Percentiles rank a stretch among this genome's conserved stretches.
Evolutionary conservation across 345 rosid genomes (phyloP).

Genomic region (Luvunga scandens): DNA sequence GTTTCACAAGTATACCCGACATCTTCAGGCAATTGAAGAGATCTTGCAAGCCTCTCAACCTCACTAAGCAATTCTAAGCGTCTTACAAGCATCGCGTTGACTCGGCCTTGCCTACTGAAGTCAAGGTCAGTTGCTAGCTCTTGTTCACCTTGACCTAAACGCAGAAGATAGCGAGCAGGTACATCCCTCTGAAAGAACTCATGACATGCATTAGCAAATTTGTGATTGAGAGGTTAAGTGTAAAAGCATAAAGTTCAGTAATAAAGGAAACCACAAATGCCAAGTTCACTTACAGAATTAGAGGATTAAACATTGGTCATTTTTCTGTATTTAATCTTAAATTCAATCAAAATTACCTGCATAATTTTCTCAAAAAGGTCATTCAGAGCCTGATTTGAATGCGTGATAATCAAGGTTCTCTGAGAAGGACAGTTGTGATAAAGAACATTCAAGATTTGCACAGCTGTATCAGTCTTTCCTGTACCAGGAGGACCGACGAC

Average conservation of each 20-base stretch:
- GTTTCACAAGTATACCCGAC: conserved; percentile 99
- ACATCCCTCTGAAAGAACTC: conserved; percentile 81
- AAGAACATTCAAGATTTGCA: conserved; percentile 89
- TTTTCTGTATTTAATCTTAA: background rate
- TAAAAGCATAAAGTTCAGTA: background rate
- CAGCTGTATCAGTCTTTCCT: conserved; percentile 99
- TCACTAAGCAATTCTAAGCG: conserved; percentile 85
- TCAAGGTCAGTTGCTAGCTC: conserved; percentile 97
- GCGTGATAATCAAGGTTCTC: conserved; percentile 95
- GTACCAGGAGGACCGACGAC: conserved; percentile 99
- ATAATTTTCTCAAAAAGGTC: conserved; percentile 98
- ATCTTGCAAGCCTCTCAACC: conserved; percentile 96
- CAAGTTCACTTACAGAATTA: background rate
- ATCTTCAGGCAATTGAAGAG: conserved; percentile 95
- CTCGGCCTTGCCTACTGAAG: conserved; percentile 98
- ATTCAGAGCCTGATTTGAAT: conserved; percentile 97
- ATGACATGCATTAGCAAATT: conserved; percentile 10
- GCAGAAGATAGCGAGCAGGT: conserved; percentile 99
- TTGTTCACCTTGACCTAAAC: conserved; percentile 99
- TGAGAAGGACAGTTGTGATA: conserved; percentile 98
- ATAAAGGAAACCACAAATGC: background rate
- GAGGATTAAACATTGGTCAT: background rate
- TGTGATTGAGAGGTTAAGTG: conserved; percentile 1
- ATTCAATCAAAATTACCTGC: conserved; percentile 48
- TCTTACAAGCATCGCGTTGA: conserved; percentile 96